Conservation (phyloP, 108 stramenopile genomes). For the Fragilaria crotonensis region DNA sequence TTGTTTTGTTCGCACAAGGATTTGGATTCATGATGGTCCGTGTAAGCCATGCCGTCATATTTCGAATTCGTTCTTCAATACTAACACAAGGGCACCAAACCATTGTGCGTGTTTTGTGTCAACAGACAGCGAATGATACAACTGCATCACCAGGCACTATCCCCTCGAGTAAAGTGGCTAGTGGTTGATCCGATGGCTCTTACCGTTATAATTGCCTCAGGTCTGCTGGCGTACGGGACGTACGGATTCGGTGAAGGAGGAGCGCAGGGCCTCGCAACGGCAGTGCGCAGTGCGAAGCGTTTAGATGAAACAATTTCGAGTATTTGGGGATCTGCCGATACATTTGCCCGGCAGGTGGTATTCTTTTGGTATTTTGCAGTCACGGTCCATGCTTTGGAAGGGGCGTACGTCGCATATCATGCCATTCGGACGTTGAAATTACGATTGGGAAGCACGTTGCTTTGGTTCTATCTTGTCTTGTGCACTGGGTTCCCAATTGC, state of each 20-base stretch:
- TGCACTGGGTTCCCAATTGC: conserved; percentile 28
- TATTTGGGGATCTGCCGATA: conserved; percentile 15
- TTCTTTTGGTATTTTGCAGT: conserved; percentile 17
- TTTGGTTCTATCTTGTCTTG: conserved; percentile 28
- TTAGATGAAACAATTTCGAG: conserved; percentile 3
- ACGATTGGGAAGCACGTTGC: neutral
- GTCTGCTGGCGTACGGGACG: neutral
- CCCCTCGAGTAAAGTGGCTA: conserved; percentile 16
- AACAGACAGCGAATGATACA: conserved; percentile 10
- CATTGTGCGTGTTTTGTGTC: neutral
- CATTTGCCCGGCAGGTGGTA: conserved; percentile 7
- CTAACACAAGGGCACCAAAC: no score
- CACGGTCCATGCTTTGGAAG: conserved; percentile 23
- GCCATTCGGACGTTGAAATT: conserved; percentile 10
- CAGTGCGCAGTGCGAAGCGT: neutral
- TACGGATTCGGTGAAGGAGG: conserved; percentile 2
- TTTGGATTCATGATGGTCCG: neutral
- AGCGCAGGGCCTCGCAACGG: neutral
- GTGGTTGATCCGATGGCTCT: conserved; percentile 15
- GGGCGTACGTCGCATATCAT: conserved; percentile 4
- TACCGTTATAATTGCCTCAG: neutral
- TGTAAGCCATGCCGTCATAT: neutral
- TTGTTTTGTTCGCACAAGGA: neutral
- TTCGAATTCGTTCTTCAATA: no score
- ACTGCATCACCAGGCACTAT: conserved; percentile 16